These are phyloP conservation scores for Umbelopsis ramanniana DNA, from an alignment of 192 early-diverging fungal genomes.

Conservation along the genomic window DNA sequence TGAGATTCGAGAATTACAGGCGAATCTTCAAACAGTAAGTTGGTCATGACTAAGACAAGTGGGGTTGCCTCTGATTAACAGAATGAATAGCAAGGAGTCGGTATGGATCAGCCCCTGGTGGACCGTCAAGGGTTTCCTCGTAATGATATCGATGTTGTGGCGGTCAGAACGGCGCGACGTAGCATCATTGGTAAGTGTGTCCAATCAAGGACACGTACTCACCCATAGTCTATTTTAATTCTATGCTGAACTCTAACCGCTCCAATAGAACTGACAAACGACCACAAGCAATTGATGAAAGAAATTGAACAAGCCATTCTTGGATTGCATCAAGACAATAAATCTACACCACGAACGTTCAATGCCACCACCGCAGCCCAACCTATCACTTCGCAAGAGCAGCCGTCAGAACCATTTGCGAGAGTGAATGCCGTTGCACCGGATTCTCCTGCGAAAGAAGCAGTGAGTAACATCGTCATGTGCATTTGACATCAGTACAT, in stretches of 20 bases:
- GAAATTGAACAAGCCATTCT: slow-evolving; percentile 54
- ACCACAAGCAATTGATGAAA: slow-evolving; percentile 53
- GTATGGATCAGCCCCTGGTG: slow-evolving; percentile 50
- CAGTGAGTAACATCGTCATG: slow-evolving; percentile 32
- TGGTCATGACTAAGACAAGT: background rate
- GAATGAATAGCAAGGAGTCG: slow-evolving; percentile 47
- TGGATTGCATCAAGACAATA: slow-evolving; percentile 48
- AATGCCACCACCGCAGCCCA: background rate
- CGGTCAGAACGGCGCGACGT: slow-evolving; percentile 47
- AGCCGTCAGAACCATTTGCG: slow-evolving; percentile 46
- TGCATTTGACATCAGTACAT: too few relatives aligned
- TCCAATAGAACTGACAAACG: slow-evolving; percentile 49
- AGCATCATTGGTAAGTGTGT: slow-evolving; percentile 35
- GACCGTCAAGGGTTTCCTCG: slow-evolving; percentile 56
- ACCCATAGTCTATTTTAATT: background rate
- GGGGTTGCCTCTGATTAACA: background rate
- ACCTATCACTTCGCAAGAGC: background rate
- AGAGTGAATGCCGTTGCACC: slow-evolving; percentile 60
- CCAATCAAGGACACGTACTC: background rate
- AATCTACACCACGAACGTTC: background rate
- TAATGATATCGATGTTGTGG: slow-evolving; percentile 55
- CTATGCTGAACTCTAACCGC: background rate
- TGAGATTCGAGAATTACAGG: slow-evolving; percentile 45
- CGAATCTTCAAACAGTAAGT: slow-evolving; percentile 42
- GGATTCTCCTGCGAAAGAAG: slow-evolving; percentile 55